phyloP scores from a whole-genome alignment of 192 early-diverging fungal species.

The Coemansia guatemalensis region DNA sequence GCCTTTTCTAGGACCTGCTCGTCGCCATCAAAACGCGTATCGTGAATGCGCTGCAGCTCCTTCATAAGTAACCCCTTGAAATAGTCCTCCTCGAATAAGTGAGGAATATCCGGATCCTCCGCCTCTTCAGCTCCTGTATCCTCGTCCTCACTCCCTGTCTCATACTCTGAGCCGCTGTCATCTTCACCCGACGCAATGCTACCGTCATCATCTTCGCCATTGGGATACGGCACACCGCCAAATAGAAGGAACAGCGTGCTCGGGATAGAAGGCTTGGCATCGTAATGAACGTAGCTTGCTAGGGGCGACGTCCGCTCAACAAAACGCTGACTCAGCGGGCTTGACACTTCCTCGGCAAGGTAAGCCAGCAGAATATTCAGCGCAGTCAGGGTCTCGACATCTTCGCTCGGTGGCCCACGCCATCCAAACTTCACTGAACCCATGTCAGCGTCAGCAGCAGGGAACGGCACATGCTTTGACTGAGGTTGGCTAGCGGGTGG shows the following conservation, averaged over 20 bases:
- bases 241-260: constrained; percentile 64
- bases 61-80: constrained; percentile 59
- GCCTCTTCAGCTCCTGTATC: neutral
- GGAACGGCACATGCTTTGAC: constrained; percentile 45
- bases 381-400: constrained; percentile 59
- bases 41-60: constrained; percentile 57
- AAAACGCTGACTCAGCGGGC: constrained; percentile 74
- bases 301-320: constrained; percentile 67
- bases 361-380: constrained; percentile 74
- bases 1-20: constrained; percentile 23
- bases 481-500: constrained; percentile 6
- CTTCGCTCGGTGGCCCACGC: constrained; percentile 68
- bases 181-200: constrained; percentile 24
- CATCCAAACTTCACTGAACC: constrained; percentile 70
- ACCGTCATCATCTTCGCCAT: constrained; percentile 18
- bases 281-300: constrained; percentile 61
- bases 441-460: constrained; percentile 61
- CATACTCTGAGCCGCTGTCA: constrained; percentile 1
- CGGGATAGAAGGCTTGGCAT: constrained; percentile 57
- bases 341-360: constrained; percentile 67
- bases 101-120: constrained; percentile 34
- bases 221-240: constrained; percentile 56
- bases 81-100: constrained; percentile 63
- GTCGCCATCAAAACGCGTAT: constrained; percentile 41
- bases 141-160: neutral